Base-by-base conservation (phyloP, 768 basidiomycete species). In the Panellus pusillus region DNA sequence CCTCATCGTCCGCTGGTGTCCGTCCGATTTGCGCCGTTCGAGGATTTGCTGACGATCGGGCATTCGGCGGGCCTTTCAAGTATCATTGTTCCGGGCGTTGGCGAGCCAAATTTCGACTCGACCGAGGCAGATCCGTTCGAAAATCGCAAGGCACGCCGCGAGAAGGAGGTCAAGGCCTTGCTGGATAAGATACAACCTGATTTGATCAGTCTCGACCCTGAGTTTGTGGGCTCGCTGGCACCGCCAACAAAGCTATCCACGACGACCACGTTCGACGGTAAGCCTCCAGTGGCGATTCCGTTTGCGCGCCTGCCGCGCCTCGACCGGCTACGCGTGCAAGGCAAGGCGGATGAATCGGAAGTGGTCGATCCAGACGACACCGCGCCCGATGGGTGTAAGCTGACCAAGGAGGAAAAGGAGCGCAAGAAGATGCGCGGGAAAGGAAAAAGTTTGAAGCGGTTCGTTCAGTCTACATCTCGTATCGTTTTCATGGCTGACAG, bases 161-260 rank as follows among this genome's bases (percentile, higher is more conserved):
- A 98, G 73, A 79, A 91, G 52, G 97, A 98, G 69, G 93, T 98
- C 63, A 87, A 90, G 67, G 80, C 78, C 40, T 80, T 99, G 12
- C 73, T 99, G 55, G 96, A 99, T 69, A 95, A 96, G 90, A 87
- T 98, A 55, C 89, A 89, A 75, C 89, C 93, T 3, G 95, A 98
- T 57, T 82, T 95, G 74, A 98, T 99, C 60, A 78, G 91, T 0
- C 80, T 92, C 42, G 87, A 91, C 65, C 83, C 89, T 0, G 86
- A 88, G 48, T 81, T 89, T 63, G 73, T 92, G 31, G 91, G 90
- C 15, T 80, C 79, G 12, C 72, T 93, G 39, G 84, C 82, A 2
- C 79, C 83, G 2, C 78, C 79, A 1, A 75, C 80, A 4, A 86
- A 82, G 61, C 61, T 84, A 37, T 81, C 83, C n/a, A 81, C 79